phyloP scores from a whole-genome alignment of 345 rosid genomes.

The Dipteronia dyeriana region DNA sequence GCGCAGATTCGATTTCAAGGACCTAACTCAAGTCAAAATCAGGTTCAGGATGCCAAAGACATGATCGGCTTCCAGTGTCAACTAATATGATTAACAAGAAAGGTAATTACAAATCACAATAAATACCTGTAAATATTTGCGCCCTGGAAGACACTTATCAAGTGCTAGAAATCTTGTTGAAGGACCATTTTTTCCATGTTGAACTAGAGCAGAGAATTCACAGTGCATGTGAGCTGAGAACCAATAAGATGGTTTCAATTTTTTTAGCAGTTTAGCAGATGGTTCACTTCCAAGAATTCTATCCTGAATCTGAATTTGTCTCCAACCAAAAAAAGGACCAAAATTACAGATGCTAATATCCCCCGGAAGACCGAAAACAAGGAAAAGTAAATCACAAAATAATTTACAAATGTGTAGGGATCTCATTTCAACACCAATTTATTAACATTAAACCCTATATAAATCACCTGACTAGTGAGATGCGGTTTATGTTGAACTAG shows the following conservation, averaged over 20 bases:
- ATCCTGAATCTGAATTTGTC: slow-evolving; percentile 47
- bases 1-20: slow-evolving; percentile 74
- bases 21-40: slow-evolving; percentile 42
- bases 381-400: not conserved
- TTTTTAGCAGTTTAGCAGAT: slow-evolving; percentile 77
- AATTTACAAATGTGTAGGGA: not conserved
- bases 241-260: slow-evolving; percentile 81
- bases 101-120: slow-evolving; percentile 5
- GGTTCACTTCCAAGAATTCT: slow-evolving; percentile 86
- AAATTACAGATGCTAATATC: not conserved
- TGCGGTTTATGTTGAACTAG: slow-evolving; percentile 57
- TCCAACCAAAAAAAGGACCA: not conserved
- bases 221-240: slow-evolving; percentile 96
- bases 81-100: not conserved
- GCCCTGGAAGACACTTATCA: slow-evolving; percentile 79
- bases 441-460: not conserved
- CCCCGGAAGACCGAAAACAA: not conserved
- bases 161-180: slow-evolving; percentile 89
- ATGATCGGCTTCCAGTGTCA: slow-evolving; percentile 30
- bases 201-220: slow-evolving; percentile 84
- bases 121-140: slow-evolving; percentile 71
- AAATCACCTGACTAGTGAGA: slow-evolving; percentile 62
- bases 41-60: not conserved
- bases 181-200: slow-evolving; percentile 70
- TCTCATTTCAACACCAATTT: not conserved